Conservation (phyloP, 2,329 filamentous ascomycete species). For the Venturia nashicola region DNA sequence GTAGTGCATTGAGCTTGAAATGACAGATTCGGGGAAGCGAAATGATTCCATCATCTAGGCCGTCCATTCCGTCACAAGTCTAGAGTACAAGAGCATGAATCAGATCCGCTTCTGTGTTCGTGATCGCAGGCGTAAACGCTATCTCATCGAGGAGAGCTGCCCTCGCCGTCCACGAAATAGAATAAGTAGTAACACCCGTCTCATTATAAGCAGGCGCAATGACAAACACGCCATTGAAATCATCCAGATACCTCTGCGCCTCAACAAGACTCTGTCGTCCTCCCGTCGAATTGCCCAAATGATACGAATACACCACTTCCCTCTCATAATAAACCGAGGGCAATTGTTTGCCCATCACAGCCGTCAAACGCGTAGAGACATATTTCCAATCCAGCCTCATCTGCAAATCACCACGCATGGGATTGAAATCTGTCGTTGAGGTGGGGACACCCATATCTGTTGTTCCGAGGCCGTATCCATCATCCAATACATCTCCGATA, state of each 20-base stretch:
- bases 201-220: background rate
- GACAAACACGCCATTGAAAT: background rate
- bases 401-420: background rate
- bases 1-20: background rate
- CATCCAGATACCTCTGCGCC: constrained; percentile 1
- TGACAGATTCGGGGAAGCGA: background rate
- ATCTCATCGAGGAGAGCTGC: background rate
- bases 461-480: background rate
- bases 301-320: background rate
- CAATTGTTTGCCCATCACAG: background rate
- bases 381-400: background rate
- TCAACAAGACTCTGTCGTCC: background rate
- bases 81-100: background rate
- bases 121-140: background rate
- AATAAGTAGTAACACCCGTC: background rate
- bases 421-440: background rate
- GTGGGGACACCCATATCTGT: background rate
- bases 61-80: constrained; percentile 8
- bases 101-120: background rate
- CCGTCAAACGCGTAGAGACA: background rate
- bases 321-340: background rate
- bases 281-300: background rate
- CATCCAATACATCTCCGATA: background rate
- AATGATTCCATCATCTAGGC: constrained; percentile 6
- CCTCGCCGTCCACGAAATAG: background rate